These are phyloP conservation scores for Suillus ampliporus DNA, from an alignment of 768 basidiomycete species.

Conservation along the genomic window DNA sequence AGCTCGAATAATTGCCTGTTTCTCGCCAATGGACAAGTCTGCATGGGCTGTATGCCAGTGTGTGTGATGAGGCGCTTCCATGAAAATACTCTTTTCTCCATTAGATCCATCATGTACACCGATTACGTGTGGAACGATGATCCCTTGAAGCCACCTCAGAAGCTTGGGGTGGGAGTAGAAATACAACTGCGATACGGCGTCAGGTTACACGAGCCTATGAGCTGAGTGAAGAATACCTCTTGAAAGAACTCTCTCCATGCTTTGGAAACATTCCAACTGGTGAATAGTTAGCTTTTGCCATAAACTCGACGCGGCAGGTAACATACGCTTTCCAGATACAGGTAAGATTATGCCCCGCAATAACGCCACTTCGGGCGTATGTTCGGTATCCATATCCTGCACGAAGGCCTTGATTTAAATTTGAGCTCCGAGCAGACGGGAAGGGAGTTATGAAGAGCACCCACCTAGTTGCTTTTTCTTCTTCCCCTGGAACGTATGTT, in stretches of 20 bases:
- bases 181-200: slow-evolving; percentile 17
- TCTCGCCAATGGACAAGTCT: slow-evolving; percentile 13
- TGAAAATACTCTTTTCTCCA: slow-evolving; percentile 21
- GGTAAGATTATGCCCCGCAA: slow-evolving; percentile 17
- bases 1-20: slow-evolving; percentile 22
- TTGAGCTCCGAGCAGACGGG: neutral
- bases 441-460: neutral
- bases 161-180: slow-evolving; percentile 22
- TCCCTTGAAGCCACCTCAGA: slow-evolving; percentile 30
- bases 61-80: slow-evolving; percentile 25
- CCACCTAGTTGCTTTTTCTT: slow-evolving; percentile 3
- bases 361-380: slow-evolving; percentile 2
- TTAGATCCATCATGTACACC: slow-evolving; percentile 14
- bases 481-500: slow-evolving; percentile 6
- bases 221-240: slow-evolving; percentile 9
- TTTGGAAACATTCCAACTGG: slow-evolving; percentile 13
- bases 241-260: slow-evolving; percentile 14
- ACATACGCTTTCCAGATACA: slow-evolving; percentile 22
- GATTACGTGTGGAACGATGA: slow-evolving; percentile 21
- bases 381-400: neutral
- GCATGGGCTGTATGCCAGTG: slow-evolving; percentile 25
- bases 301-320: neutral
- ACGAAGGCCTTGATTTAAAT: neutral
- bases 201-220: neutral
- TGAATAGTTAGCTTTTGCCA: neutral